Base-by-base conservation (phyloP, 352 stramenopile genomes). In the Globisporangium cederbergense region DNA sequence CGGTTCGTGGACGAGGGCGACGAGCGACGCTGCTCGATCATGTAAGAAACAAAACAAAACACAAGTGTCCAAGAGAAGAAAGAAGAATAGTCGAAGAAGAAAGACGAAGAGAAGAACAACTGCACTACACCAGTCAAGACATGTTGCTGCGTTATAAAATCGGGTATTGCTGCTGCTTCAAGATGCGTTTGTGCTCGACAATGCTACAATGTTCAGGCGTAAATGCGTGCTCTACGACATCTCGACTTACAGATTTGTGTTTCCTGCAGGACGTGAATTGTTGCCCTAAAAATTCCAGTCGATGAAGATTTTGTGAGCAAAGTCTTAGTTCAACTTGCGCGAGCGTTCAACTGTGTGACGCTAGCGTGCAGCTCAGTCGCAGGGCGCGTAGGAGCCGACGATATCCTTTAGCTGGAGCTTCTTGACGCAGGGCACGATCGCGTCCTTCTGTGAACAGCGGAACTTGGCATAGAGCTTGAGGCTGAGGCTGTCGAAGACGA, bases 1-100 rank as follows among this genome's bases (percentile, higher is more conserved):
- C 84, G 85, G 16, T 91, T 96, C 57, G 88, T 96, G 42, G 87
- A 91, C 67, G 74, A 93, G 38, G 80, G 78, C 40, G 88, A 96
- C 70, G 84, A 94, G 47, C 77, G 83, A 54, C 83, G 85, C 30
- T 96, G 88, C 72, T 70, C 42, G 62, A 81, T 96, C 71, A 96
- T 96, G 88, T 96, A 86, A 82, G 56, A 34, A 36, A 32, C 13
- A 28, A 49, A 49, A 49, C 43, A 20, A 49, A 18, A 43, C 38
- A 14, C 59, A 49, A 13, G 25, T n/a, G 16, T 32, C 47, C 10
- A 55, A 22, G 25, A 38, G 8, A 22, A 16, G 22, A 16, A 30
- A 40, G 28, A 57, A 18, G 8, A 13, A n/a, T 4, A 58, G 11
- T 43, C 10, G 3, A 14, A 8, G 28, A 5, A 10, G 20, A n/a